Evolutionary conservation across 208 protist genomes (phyloP).

Genomic region (Trypanosoma cruzi): DNA sequence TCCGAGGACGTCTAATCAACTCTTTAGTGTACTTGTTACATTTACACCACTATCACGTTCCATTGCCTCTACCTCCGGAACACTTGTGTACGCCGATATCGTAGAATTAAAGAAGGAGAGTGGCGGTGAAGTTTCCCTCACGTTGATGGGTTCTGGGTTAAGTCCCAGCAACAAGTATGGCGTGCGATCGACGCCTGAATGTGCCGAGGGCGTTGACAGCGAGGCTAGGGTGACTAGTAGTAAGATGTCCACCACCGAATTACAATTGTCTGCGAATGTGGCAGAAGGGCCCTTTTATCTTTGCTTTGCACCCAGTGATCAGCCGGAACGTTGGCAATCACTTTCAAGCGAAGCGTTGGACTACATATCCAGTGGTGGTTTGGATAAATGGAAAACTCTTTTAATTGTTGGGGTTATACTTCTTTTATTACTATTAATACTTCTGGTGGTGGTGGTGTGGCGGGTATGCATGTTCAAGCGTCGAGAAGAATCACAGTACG

Average conservation of each 20-base stretch:
- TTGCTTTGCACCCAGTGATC: slow-evolving; percentile 75
- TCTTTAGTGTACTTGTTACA: slow-evolving; percentile 13
- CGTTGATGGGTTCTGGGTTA: slow-evolving; percentile 56
- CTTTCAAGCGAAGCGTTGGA: slow-evolving; percentile 35
- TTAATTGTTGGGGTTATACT: slow-evolving; percentile 81
- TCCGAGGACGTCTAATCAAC: not conserved
- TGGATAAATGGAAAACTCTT: slow-evolving; percentile 58
- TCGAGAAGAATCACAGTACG: not conserved
- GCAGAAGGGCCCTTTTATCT: slow-evolving; percentile 38
- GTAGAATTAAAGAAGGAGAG: not conserved
- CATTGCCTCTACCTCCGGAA: slow-evolving; percentile 8
- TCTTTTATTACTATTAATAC: slow-evolving; percentile 68
- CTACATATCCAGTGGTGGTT: slow-evolving; percentile 1
- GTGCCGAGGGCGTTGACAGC: slow-evolving; percentile 17
- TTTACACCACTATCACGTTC: slow-evolving; percentile 9
- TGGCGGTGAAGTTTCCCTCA: not conserved
- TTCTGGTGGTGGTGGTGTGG: slow-evolving; percentile 68
- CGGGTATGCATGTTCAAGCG: slow-evolving; percentile 48
- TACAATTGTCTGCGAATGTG: slow-evolving; percentile 49
- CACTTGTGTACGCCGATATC: slow-evolving; percentile 18
- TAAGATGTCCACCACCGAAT: slow-evolving; percentile 15
- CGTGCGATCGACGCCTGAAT: slow-evolving; percentile 36
- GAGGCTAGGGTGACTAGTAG: slow-evolving; percentile 27
- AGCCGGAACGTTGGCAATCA: slow-evolving; percentile 31
- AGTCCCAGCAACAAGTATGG: slow-evolving; percentile 64